These are phyloP conservation scores for Nitzschia palea DNA, from an alignment of 108 stramenopile species.

Conservation along the genomic window DNA sequence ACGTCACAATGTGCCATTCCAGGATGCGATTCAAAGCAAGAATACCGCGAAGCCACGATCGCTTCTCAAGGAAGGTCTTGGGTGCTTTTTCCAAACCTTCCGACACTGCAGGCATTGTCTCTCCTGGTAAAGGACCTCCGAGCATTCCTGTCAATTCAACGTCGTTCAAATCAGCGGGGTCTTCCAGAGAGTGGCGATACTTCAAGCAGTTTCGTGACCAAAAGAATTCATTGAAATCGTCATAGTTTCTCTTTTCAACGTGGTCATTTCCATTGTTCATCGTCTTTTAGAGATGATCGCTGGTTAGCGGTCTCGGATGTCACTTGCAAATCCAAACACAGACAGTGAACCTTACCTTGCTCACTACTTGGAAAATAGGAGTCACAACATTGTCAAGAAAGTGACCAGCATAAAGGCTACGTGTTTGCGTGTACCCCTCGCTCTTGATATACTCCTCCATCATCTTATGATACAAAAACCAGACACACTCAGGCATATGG, in stretches of 20 bases:
- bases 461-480: slow-evolving; percentile 98
- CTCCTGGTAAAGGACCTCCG: slow-evolving; percentile 55
- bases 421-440: slow-evolving; percentile 67
- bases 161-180: slow-evolving; percentile 30
- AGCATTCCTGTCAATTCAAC: slow-evolving; percentile 40
- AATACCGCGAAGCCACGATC: slow-evolving; percentile 92
- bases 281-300: slow-evolving; percentile 34
- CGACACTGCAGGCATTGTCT: slow-evolving; percentile 62
- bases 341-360: slow-evolving; percentile 46
- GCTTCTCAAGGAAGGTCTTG: slow-evolving; percentile 96
- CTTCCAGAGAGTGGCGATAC: slow-evolving; percentile 73
- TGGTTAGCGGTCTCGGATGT: background rate
- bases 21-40: slow-evolving; percentile 87
- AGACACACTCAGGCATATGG: slow-evolving; percentile 98
- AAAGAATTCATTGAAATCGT: slow-evolving; percentile 99
- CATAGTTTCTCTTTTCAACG: slow-evolving; percentile 91
- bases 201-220: slow-evolving; percentile 93
- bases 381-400: slow-evolving; percentile 92
- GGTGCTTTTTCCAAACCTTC: slow-evolving; percentile 77
- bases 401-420: slow-evolving; percentile 93
- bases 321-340: background rate
- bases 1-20: slow-evolving; percentile 95
- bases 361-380: slow-evolving; percentile 89
- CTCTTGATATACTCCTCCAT: slow-evolving; percentile 87
- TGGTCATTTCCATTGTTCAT: slow-evolving; percentile 87